These are phyloP conservation scores for Xylaria castorea DNA, from an alignment of 495 filamentous ascomycete genomes.

Conservation along the genomic window DNA sequence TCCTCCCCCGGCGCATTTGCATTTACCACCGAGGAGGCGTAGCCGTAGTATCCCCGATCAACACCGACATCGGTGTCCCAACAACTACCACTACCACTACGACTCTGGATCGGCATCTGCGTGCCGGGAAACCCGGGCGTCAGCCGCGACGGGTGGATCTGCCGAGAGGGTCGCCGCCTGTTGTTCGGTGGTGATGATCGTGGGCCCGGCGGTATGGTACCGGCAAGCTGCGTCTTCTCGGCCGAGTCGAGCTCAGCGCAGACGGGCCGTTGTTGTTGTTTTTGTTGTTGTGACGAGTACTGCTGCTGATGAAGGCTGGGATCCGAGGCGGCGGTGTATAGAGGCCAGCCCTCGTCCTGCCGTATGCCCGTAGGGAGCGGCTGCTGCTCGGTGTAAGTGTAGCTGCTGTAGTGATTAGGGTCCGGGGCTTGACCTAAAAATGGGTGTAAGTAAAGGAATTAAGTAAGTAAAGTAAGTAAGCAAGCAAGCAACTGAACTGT, in stretches of 20 bases:
- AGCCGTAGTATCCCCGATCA: background rate
- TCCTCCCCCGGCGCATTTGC: background rate
- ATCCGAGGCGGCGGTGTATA: background rate
- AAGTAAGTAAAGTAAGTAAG: background rate
- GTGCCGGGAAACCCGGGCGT: constrained; percentile 25
- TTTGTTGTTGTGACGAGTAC: background rate
- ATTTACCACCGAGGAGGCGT: background rate
- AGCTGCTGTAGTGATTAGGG: background rate
- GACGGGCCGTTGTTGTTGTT: too few relatives aligned
- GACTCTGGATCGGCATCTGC: constrained; percentile 13
- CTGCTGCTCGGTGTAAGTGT: background rate
- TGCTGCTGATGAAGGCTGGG: background rate
- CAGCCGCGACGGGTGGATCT: constrained; percentile 25
- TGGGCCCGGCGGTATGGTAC: background rate
- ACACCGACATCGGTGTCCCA: background rate
- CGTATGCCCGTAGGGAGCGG: background rate
- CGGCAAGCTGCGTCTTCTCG: background rate
- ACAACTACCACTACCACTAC: background rate
- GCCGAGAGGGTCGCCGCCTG: constrained; percentile 1
- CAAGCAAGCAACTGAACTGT: background rate
- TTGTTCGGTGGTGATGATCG: background rate
- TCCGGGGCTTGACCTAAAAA: background rate
- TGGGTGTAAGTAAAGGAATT: background rate
- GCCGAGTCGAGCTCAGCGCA: constrained; percentile 28
- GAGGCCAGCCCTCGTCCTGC: constrained; percentile 18